phyloP scores from a whole-genome alignment of 495 filamentous ascomycete genomes.

The Neurospora sp. region DNA sequence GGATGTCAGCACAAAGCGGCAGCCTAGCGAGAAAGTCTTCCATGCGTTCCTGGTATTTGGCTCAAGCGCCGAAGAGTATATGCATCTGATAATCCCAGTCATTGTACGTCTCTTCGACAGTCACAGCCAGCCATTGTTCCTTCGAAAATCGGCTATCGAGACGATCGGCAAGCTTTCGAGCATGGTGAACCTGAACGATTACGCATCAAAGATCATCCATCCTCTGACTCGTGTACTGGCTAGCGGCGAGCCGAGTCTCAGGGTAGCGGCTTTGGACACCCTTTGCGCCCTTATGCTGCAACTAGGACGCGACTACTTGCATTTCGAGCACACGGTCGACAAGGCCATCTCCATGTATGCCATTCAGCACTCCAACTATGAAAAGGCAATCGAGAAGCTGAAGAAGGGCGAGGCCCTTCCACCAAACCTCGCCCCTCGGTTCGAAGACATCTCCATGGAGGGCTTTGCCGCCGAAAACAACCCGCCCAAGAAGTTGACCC shows the following conservation, averaged over 20 bases:
- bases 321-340: conserved; percentile 84
- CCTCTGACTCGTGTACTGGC: conserved; percentile 72
- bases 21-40: conserved; percentile 78
- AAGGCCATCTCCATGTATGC: conserved; percentile 61
- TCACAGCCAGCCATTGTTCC: conserved; percentile 59
- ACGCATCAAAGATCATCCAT: conserved; percentile 89
- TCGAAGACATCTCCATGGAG: conserved; percentile 69
- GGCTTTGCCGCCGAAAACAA: conserved; percentile 63
- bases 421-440: conserved; percentile 84
- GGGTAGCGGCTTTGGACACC: conserved; percentile 85
- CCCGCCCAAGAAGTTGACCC: conserved; percentile 81
- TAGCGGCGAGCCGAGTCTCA: conserved; percentile 57
- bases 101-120: conserved; percentile 88
- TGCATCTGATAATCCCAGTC: conserved; percentile 97
- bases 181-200: conserved; percentile 96
- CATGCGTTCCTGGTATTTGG: conserved; percentile 95
- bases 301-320: conserved; percentile 85
- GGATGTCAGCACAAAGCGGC: conserved; percentile 58
- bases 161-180: conserved; percentile 88
- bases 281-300: conserved; percentile 93
- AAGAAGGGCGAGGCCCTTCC: conserved; percentile 89
- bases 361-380: conserved; percentile 78
- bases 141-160: conserved; percentile 85
- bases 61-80: conserved; percentile 93
- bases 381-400: conserved; percentile 79